Percentiles rank a stretch among this genome's conserved stretches.
Evolutionary conservation across 352 stramenopile species (phyloP).

Genomic region (Globisporangium spinosum): DNA sequence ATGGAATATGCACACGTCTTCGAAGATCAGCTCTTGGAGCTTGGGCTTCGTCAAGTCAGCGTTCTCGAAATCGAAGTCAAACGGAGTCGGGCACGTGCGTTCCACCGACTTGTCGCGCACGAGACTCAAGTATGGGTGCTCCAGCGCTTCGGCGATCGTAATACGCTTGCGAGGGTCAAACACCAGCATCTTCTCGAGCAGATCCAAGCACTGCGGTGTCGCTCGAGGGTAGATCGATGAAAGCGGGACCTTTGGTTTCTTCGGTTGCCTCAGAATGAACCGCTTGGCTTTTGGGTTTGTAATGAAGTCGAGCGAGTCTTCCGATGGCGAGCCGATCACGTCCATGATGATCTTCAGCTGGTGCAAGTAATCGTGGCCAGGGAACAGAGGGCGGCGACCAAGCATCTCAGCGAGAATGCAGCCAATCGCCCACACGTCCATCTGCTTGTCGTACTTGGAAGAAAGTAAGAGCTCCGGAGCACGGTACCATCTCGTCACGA

Average conservation of each 20-base stretch:
- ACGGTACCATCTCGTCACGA: conserved; percentile 91
- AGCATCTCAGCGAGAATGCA: conserved; percentile 88
- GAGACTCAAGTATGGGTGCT: conserved; percentile 73
- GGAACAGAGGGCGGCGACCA: conserved; percentile 77
- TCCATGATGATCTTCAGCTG: conserved; percentile 91
- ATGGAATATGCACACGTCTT: conserved; percentile 89
- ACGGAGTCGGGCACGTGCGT: conserved; percentile 72
- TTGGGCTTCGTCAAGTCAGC: conserved; percentile 88
- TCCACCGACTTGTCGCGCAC: conserved; percentile 74
- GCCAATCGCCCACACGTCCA: conserved; percentile 86
- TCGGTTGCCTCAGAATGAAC: conserved; percentile 84
- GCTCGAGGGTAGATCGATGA: conserved; percentile 85
- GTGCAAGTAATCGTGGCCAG: conserved; percentile 84
- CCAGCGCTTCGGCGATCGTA: conserved; percentile 72
- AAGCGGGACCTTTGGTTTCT: conserved; percentile 81
- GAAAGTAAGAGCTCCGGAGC: conserved; percentile 90
- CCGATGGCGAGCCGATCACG: conserved; percentile 73
- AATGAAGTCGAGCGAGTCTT: conserved; percentile 85
- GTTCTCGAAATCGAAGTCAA: conserved; percentile 88
- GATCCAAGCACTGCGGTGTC: conserved; percentile 77
- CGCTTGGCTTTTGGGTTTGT: conserved; percentile 88
- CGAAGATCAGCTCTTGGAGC: conserved; percentile 89
- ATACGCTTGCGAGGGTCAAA: conserved; percentile 91
- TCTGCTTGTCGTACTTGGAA: conserved; percentile 88
- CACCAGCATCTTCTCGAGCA: conserved; percentile 92